Conservation (phyloP, 495 filamentous ascomycete species). For the Cairneyella variabilis region DNA sequence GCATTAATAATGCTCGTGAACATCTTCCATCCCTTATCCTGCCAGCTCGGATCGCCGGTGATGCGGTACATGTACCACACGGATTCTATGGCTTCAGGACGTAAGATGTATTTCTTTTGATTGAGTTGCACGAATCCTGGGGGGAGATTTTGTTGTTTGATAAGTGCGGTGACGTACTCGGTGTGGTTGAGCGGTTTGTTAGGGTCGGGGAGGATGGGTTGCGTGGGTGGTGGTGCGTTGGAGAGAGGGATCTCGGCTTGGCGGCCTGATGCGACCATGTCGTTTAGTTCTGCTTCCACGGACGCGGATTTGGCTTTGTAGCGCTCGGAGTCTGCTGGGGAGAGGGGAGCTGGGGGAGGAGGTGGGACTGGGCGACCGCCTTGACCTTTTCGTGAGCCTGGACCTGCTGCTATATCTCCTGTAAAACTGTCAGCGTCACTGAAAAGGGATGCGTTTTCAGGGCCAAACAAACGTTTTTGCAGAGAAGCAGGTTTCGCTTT, state of each 20-base stretch:
- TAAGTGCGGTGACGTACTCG: slow-evolving; percentile 56
- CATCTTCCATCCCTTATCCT: slow-evolving; percentile 88
- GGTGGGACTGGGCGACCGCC: background rate
- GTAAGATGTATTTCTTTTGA: slow-evolving; percentile 68
- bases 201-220: slow-evolving; percentile 5
- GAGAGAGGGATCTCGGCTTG: background rate
- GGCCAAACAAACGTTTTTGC: slow-evolving; percentile 14
- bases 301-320: background rate
- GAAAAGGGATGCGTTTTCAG: background rate
- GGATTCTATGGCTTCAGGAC: slow-evolving; percentile 90
- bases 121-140: slow-evolving; percentile 60
- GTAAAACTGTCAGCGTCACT: slow-evolving; percentile 2
- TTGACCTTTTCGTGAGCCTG: too few relatives aligned
- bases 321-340: background rate
- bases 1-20: slow-evolving; percentile 67
- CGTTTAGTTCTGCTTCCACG: slow-evolving; percentile 12
- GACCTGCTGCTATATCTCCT: background rate
- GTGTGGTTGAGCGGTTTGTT: slow-evolving; percentile 51
- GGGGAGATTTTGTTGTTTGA: slow-evolving; percentile 60
- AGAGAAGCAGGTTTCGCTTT: slow-evolving; percentile 16
- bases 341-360: background rate
- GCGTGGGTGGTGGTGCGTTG: background rate
- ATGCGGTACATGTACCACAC: slow-evolving; percentile 95
- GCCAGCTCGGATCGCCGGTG: slow-evolving; percentile 76
- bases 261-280: slow-evolving; percentile 4